Conservation (phyloP, 768 basidiomycete species). For the Termitomyces sp. region DNA sequence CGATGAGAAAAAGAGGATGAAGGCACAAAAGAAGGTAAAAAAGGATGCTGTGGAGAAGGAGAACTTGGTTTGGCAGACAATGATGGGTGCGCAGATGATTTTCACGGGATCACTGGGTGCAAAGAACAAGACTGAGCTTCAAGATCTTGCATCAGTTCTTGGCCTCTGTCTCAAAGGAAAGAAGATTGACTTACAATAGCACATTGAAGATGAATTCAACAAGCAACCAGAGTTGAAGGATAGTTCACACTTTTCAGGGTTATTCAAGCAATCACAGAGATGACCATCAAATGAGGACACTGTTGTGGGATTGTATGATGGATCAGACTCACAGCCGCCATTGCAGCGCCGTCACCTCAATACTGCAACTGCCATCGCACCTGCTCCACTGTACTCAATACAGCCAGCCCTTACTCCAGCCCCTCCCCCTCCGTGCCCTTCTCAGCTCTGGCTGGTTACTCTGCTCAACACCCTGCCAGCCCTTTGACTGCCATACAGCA, state of each 20-base stretch:
- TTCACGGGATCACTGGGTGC: background rate
- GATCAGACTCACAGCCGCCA: background rate
- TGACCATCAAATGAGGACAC: background rate
- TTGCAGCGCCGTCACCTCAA: background rate
- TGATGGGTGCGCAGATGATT: background rate
- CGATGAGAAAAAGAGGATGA: background rate
- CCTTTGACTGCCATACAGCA: too few species aligned
- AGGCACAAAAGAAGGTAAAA: background rate
- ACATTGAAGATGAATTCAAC: background rate
- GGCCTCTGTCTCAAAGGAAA: background rate
- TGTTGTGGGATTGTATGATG: too few species aligned
- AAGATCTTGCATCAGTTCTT: background rate
- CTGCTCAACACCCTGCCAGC: too few species aligned
- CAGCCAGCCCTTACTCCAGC: too few species aligned
- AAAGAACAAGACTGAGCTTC: background rate
- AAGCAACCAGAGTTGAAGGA: background rate
- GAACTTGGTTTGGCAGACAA: background rate
- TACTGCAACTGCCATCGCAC: background rate
- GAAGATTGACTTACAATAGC: background rate
- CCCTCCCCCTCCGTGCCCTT: too few species aligned
- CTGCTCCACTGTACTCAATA: background rate
- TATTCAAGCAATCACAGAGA: background rate
- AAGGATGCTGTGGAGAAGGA: background rate
- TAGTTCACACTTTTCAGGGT: background rate
- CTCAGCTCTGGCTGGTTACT: too few species aligned